Evolutionary conservation across 202 grass and related monocot genomes (phyloP), one percentile per base, ranked within the genome.

Genomic region (Eragrostis tef): DNA sequence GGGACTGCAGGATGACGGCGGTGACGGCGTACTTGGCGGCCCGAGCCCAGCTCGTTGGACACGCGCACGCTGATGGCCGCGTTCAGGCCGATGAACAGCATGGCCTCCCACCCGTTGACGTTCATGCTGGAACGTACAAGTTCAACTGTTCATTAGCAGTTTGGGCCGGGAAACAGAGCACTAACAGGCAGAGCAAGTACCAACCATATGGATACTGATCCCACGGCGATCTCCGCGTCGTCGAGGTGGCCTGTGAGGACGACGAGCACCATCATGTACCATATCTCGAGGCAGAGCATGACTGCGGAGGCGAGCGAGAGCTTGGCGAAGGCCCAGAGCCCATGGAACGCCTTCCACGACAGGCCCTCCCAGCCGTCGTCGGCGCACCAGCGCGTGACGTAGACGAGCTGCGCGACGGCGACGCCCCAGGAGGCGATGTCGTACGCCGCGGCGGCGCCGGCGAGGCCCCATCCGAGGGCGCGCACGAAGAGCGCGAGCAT

Each of bases 201-300:
- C 34, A 39, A 53, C 93, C 94, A 97, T 62, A 97, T 98, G 81
- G 92, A 92, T 59, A 97, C 88, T 29, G 94, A 97, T 64, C 86
- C 94, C 14, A 98, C 67, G 6, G 94, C 92, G 73, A 98, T 93
- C 88, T 98, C 79, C 0, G 94, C 90, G 78, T 91, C 73, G 50
- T 81, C 62, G 25, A 98, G 91, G 81, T 94, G 92, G 15, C 94
- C 94, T 0, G 90, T 98, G 56, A 98, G 91, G 17, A 98, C 94
- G 22, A 90, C 90, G 29, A 98, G 88, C 5, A 98, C 79, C 91
- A 90, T 94, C 88, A 93, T 94, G 86, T 98, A 98, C 94, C 94
- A 98, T 5, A 94, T 88, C 88, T 98, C 94, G 9, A 94, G 88
- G 86, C 94, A 98, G 2, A 98, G 88, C 94, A 98, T 98, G 13